Base-by-base conservation (phyloP, 2,329 filamentous ascomycete species). In the Epichloe baconii region DNA sequence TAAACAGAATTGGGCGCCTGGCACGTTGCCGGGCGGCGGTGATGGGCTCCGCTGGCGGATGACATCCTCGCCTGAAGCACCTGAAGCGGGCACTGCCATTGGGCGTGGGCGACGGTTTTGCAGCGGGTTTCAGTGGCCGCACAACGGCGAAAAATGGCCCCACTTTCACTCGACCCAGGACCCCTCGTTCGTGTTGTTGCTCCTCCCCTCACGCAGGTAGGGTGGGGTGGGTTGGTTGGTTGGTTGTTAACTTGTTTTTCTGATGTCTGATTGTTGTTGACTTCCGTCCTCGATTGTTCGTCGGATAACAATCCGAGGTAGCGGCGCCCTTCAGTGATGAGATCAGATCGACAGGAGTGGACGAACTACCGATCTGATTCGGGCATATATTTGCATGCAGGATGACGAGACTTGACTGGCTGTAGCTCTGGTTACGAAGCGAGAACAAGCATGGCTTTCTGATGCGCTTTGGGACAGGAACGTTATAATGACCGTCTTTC, bases 1-100 rank as follows among this genome's bases (percentile, higher is more conserved):
- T 72, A 72, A 72, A 72, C 69, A 72, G 67, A 68, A 66, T 61
- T 66, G 63, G 58, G 67, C 65, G 64, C 56, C 54, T 52, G 59
- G 58, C 53, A 56, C 57, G 67, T 69, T 71, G 67, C 67, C 58
- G 62, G 65, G 68, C 60, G 62, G 63, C 58, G 56, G 58, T 51
- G 55, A 56, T 47, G 54, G 54, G 56, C 54, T 58, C 60, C 49
- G 55, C 48, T 47, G 51, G 51, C n/a, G 50, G 48, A 50, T 47
- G 52, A 38, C 52, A 44, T 38, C 38, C 2, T 43, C 43, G 45
- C 44, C 45, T 23, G 26, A 42, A 44, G 38, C 49, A 19, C 50
- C 50, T 51, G 48, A 3, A 37, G 47, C 40, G 19, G 40, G 47
- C 26, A 48, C 48, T 48, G 54, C 50, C 53, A 57, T 57, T 53